Evolutionary conservation across 441 rosid species (phyloP).

Genomic region (Aquilaria agallochum): DNA sequence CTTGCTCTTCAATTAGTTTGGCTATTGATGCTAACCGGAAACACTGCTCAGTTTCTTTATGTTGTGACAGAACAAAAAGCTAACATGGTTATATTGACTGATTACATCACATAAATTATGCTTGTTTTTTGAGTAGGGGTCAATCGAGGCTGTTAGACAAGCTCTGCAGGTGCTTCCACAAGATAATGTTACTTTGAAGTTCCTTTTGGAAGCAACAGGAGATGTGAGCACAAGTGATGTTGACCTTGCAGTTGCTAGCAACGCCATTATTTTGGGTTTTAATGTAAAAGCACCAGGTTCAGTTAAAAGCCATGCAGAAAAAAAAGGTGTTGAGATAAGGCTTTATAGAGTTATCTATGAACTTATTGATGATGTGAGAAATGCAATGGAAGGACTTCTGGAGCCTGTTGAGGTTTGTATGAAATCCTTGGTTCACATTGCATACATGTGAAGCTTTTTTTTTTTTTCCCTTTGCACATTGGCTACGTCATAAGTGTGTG

Average conservation of each 20-base stretch:
- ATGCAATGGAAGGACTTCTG: slow-evolving; percentile 98
- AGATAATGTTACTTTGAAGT: slow-evolving; percentile 83
- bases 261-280: slow-evolving; percentile 85
- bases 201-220: slow-evolving; percentile 87
- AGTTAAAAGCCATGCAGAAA: slow-evolving; percentile 80
- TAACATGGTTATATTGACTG: too few species aligned
- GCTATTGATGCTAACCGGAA: too few species aligned
- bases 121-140: slow-evolving; percentile 63
- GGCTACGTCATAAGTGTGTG: too few species aligned
- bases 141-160: slow-evolving; percentile 92
- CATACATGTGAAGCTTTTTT: too few species aligned
- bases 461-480: too few species aligned
- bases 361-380: slow-evolving; percentile 85
- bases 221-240: slow-evolving; percentile 85
- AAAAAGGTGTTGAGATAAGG: slow-evolving; percentile 91
- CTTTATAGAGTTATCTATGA: slow-evolving; percentile 91
- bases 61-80: too few species aligned
- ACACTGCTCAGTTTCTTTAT: too few species aligned
- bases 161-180: slow-evolving; percentile 92
- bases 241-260: slow-evolving; percentile 89
- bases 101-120: background rate
- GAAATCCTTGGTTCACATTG: background rate
- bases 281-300: slow-evolving; percentile 80
- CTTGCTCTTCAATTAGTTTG: too few species aligned
- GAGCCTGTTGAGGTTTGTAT: slow-evolving; percentile 80